Evolutionary conservation across 2,329 filamentous ascomycete genomes (phyloP), one percentile per base, ranked within the genome.

Genomic region (Colletotrichum magnum): DNA sequence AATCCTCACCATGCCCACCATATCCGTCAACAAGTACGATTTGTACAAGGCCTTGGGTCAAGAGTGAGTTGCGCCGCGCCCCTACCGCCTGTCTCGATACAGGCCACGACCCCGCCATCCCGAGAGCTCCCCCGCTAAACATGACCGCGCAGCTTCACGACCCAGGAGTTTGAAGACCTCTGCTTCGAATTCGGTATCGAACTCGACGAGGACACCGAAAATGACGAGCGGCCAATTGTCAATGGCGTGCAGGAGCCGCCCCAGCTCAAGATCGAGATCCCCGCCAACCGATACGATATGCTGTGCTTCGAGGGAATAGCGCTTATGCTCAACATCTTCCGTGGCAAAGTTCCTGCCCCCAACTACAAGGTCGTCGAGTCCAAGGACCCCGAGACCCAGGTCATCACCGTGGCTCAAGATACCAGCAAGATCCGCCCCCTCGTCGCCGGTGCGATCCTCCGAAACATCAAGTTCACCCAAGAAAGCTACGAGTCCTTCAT

Each of bases 131-230:
- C 64, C 60, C 67, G 68, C 52, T 60, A 59, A 60, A 43, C 47
- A 57, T 59, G 67, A 70, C 43, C 43, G n/a, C 62, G n/a, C 69
- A 95, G 93, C 74, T 95, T 93, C 82, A 97, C 95, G 64, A 96
- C 94, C 72, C 90, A 97, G 76, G 94, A 97, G 78, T 99, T 99
- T 79, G 96, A 99, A 82, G 93, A 97, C 78, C 87, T 99, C 75
- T 98, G 96, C 83, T 99, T 99, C 88, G 95, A 99, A 77, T 99
- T 97, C 79, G 95, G 95, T 69, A 97, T 99, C 79, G 96, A 99
- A 83, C 89, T 99, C 75, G 96, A 99, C 84, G 95, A 98, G 85
- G 96, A 99, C 81, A 96, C 93, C 58, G 92, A 94, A 74, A 87
- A 93, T 76, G 87, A 89, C 67, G 90, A 94, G 73, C 87, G 93